Evolutionary conservation across 2,329 filamentous ascomycete species (phyloP), one percentile per base, ranked within the genome.

Genomic region (Teratosphaeria destructans): DNA sequence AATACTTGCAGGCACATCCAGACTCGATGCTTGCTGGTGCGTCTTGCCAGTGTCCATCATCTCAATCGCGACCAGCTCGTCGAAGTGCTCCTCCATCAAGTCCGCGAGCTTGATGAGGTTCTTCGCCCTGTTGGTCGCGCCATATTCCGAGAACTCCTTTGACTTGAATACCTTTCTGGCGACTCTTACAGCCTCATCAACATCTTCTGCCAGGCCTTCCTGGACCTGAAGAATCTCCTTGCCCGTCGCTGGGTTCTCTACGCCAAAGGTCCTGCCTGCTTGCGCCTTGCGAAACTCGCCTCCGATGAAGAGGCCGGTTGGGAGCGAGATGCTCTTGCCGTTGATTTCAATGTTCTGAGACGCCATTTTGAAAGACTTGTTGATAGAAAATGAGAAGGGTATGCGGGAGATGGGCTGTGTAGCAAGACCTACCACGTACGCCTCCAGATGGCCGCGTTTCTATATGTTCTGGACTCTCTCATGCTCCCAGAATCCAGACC

Each of bases 301-400:
- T 76, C 88, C 86, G 76, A 90, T 89, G 74, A 90, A 90, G 12
- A 91, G 79, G 14, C 88, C 88, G 54, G 82, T 77, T 3, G 87
- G 87, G 75, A 89, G 85, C 16, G 73, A 77, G 75, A 87, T 90
- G 66, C 81, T 84, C 71, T 76, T 78, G 66, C 87, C 87, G 73
- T 90, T 91, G 5, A 60, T 52, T 5, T 60, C 56, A 34, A 60
- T 55, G 14, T 55, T 60, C 47, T 53, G n/a, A 14, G 49, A 34
- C 16, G 59, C 37, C 59, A 60, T 60, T 10, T 43, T 14, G 37
- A 43, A 5, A 5, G 37, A n/a, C 16, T 16, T 14, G 37, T 16
- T 23, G 16, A 43, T 23, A 43, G 2, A 14, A n/a, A 43, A n/a
- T 16, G 12, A 12, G 37, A 12, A 43, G 37, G 37, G 12, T 43